Conservation (phyloP, 108 stramenopile species). For the Cyclotella atomus region DNA sequence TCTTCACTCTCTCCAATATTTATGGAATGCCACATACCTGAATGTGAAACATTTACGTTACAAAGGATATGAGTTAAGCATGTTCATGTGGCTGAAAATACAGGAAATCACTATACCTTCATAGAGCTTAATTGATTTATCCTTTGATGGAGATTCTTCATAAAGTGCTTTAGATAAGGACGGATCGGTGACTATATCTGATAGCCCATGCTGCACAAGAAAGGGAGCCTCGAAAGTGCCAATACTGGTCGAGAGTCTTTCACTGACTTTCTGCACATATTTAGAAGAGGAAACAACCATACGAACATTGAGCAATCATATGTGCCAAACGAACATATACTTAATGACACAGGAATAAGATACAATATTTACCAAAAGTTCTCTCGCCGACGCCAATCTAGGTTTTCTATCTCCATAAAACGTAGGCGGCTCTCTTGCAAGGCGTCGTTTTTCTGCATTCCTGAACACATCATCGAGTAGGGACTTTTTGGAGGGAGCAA, state of each 20-base stretch:
- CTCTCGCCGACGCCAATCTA: slow-evolving; percentile 59
- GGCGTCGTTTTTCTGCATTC: slow-evolving; percentile 37
- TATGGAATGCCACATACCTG: slow-evolving; percentile 49
- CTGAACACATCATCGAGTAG: slow-evolving; percentile 39
- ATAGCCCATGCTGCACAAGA: slow-evolving; percentile 58
- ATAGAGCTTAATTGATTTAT: slow-evolving; percentile 61
- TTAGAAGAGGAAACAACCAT: too few relatives aligned
- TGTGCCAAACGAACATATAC: background rate
- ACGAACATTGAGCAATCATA: too few relatives aligned
- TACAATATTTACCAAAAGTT: slow-evolving; percentile 38
- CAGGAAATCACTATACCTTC: slow-evolving; percentile 47
- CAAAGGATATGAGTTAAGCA: too few relatives aligned
- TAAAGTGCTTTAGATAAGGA: slow-evolving; percentile 53
- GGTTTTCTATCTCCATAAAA: slow-evolving; percentile 58
- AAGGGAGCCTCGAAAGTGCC: slow-evolving; percentile 55
- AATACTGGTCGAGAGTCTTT: slow-evolving; percentile 47
- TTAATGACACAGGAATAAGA: background rate
- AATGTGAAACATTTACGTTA: too few relatives aligned
- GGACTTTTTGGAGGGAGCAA: slow-evolving; percentile 54
- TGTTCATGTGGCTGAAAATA: background rate
- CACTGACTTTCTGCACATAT: slow-evolving; percentile 34
- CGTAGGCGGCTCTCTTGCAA: slow-evolving; percentile 21
- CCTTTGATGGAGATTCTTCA: slow-evolving; percentile 53
- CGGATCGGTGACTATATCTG: slow-evolving; percentile 65
- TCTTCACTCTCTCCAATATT: slow-evolving; percentile 51